A percentile compares a stretch with the other conserved stretches of the same genome.
Evolutionary conservation across 352 stramenopile species (phyloP).

Genomic region (Ophiocytium majus): DNA sequence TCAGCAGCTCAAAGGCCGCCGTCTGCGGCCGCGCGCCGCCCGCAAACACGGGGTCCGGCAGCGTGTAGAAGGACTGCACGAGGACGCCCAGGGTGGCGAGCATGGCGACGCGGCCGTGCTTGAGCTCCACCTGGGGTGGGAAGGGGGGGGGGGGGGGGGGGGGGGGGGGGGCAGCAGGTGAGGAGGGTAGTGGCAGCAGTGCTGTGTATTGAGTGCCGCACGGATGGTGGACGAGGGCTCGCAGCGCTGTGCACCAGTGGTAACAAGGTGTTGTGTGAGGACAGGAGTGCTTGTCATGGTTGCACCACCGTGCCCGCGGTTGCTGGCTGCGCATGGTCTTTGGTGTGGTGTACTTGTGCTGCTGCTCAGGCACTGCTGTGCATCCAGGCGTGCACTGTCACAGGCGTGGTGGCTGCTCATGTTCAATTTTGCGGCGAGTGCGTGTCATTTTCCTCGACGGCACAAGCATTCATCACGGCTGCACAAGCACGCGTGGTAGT

Average conservation of each 20-base stretch:
- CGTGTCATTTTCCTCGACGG: too few relatives aligned
- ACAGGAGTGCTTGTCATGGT: too few relatives aligned
- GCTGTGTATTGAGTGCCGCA: not conserved
- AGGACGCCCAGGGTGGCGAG: conserved; percentile 52
- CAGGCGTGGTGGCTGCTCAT: too few relatives aligned
- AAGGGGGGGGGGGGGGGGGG: not conserved
- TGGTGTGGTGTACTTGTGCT: too few relatives aligned
- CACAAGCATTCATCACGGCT: too few relatives aligned
- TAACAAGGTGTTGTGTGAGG: too few relatives aligned
- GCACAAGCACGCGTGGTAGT: too few relatives aligned
- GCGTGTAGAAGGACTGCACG: conserved; percentile 52
- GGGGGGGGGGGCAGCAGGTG: not conserved
- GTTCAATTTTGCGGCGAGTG: too few relatives aligned
- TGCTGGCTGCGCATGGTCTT: too few relatives aligned
- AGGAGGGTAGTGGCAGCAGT: not conserved
- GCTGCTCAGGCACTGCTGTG: too few relatives aligned
- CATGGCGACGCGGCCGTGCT: conserved; percentile 58
- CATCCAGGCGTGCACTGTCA: too few relatives aligned
- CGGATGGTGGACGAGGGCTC: not conserved
- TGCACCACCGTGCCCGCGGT: too few relatives aligned
- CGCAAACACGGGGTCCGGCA: conserved; percentile 50
- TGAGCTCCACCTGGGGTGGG: conserved; percentile 49
- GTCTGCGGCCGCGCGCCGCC: conserved; percentile 21
- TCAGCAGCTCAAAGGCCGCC: conserved; percentile 1
- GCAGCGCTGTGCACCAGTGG: not conserved